Evolutionary conservation across 2,329 filamentous ascomycete species (phyloP), one percentile per base, ranked within the genome.

Genomic region (Aspergillus sojae): DNA sequence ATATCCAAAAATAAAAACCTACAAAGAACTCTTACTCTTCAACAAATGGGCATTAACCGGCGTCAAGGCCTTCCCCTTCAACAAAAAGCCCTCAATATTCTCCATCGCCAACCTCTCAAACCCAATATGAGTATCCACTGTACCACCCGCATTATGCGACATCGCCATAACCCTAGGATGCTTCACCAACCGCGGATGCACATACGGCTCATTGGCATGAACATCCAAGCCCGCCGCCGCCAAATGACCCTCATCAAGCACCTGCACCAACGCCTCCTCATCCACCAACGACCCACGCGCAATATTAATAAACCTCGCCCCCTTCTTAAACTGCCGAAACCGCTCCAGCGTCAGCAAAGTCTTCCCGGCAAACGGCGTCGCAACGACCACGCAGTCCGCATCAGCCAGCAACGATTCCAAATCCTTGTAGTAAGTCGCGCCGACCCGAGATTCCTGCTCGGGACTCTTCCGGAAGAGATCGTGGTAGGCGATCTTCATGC

Each of bases 401-500:
- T 69, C 69, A 0, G 68, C 71, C 14, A 85, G 65, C 65, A 85
- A 69, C 9, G 78, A 79, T 5, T 82, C 79, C 58, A 85, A 64
- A 0, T 68, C 74, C n/a, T 67, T 69, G 64, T 79, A 80, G 66
- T 75, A 85, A 5, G 62, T 76, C 1, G 81, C 82, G 0, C 73
- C 74, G 0, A 84, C 65, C 0, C 71, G 70, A 14, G 72, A 60
- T 64, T 84, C 83, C 1, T 80, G 61, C 9, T 77, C 76, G 4
- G 67, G 58, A 0, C 73, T 63, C 64, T 82, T 77, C 28, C 79
- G 71, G 23, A 79, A 70, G 9, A 84, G 72, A 36, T 88, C 85
- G 46, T 85, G 79, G 57, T 88, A 88, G 11, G 82, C 73, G 19
- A 93, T 84, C 45, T 82, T 77, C 90, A 93, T 92, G 46, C 85